Evolutionary conservation across 1,284 basidiomycete species (phyloP).

Genomic region (Dichomitus squalens): DNA sequence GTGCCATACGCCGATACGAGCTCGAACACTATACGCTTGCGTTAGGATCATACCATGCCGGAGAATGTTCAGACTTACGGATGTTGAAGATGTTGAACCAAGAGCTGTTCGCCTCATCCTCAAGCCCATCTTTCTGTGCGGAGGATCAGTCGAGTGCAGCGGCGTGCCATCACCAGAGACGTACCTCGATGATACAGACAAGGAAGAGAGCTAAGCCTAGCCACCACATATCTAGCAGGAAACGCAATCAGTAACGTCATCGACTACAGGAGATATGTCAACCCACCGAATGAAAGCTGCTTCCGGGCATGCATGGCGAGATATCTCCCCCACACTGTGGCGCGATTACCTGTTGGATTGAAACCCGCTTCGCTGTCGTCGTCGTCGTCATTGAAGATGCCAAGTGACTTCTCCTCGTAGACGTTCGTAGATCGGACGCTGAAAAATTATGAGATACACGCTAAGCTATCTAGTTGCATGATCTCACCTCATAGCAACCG

Average conservation of each 20-base stretch:
- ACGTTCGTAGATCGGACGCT: slow-evolving; percentile 96
- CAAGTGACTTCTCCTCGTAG: slow-evolving; percentile 90
- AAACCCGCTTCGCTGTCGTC: slow-evolving; percentile 46
- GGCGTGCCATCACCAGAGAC: background rate
- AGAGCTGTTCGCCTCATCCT: slow-evolving; percentile 47
- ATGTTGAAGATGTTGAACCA: slow-evolving; percentile 86
- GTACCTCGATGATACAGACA: slow-evolving; percentile 84
- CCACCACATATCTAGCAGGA: slow-evolving; percentile 84
- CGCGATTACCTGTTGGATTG: slow-evolving; percentile 47
- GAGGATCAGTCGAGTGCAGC: background rate
- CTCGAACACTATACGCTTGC: slow-evolving; percentile 67
- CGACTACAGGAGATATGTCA: background rate
- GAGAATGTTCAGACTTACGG: slow-evolving; percentile 42
- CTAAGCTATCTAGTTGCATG: no score
- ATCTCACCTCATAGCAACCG: slow-evolving; percentile 38
- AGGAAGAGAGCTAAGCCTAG: slow-evolving; percentile 77
- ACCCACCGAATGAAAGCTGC: slow-evolving; percentile 85
- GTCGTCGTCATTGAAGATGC: slow-evolving; percentile 64
- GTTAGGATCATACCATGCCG: background rate
- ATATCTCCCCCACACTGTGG: slow-evolving; percentile 77
- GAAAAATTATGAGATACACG: background rate
- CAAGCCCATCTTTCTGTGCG: slow-evolving; percentile 37
- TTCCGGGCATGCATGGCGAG: slow-evolving; percentile 80
- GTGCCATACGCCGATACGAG: slow-evolving; percentile 91
- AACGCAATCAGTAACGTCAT: background rate